Evolutionary conservation across 148 eudicot species (phyloP), one percentile per base, ranked within the genome.

Genomic region (Dianthus caryophyllus): DNA sequence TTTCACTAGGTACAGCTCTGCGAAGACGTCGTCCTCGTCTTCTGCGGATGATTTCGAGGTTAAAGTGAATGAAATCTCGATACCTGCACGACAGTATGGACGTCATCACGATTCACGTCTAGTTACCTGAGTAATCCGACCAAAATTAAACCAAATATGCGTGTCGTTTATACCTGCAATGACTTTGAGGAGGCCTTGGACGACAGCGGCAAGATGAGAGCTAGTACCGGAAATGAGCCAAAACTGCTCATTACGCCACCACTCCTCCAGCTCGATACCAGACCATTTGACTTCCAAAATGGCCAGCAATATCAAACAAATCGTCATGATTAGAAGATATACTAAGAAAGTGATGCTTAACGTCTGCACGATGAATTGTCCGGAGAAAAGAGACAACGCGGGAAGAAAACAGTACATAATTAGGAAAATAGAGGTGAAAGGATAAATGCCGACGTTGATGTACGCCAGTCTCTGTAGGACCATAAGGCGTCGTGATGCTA

Each of bases 211-310:
- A 51, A 90, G 73, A 66, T 90, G 96, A 18, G 96, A 79, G 61
- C 93, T 87, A 9, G 96, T 90, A 11, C 96, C 96, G 0, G 96
- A 84, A 26, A 90, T 90, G 31, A 90, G 87, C 96, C 96, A 89
- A 69, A 89, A 89, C 65, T 89, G 96, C 39, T 89, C 96, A 46
- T 89, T 89, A 49, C 93, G 73, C 96, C 96, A 90, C 96, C 96
- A 90, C 27, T 90, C 88, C 43, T 90, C 96, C 0, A 91, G 62
- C 9, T 68, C 89, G 8, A 91, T 87, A 14, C 85, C 91, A 0
- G 97, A 91, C 97, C 97, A 91, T 67, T 75, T 86, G 6, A 88
- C 89, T 72, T 91, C 97, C 43, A 91, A 70, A 57, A 91, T 73
- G 41, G 97, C 97, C 5, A 88, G 51, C 0, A 58, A 70, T 1